Base-by-base conservation (phyloP, 306 rosid species). In the Argentina anserina region DNA sequence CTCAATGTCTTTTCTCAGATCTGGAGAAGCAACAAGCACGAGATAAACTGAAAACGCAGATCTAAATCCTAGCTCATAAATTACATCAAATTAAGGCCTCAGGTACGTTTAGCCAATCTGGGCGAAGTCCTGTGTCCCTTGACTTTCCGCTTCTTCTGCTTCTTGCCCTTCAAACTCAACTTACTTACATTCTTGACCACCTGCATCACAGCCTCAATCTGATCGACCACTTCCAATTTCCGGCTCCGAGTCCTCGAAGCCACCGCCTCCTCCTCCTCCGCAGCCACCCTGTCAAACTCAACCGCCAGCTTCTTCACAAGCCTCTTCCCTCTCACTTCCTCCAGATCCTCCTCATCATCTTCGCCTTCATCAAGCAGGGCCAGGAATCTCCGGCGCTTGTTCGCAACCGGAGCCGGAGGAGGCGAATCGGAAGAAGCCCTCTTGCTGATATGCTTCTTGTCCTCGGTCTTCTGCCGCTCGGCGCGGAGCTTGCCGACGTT, bases 261-360 rank as follows among this genome's bases (percentile, higher is more conserved):
- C 41, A 18, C 49, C 28, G 75, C n/a, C 34, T 67, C 83, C 2
- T 65, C 33, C 6, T 39, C 80, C 82, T 81, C 92, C 6, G 83
- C 91, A 3, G 96, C 95, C 3, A 91, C 96, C 41, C 78, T 85
- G 71, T 91, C 99, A 4, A 94, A 94, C 70, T 91, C 97, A 52
- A 85, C 99, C 0, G 79, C 90, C 1, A 91, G 87, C 73, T 88
- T 94, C 85, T 91, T 94, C 84, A 91, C 96, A 77, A 94, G 75
- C 67, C 88, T 73, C 45, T 76, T 79, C 52, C 80, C 81, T 18
- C 70, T 29, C 56, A 56, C 64, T 2, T 20, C 75, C 33, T 45
- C 66, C 3, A 17, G 15, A 1, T 58, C 76, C 0, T 55, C 65
- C 31, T 67, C 81, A 7, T 70, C 33, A 26, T 26, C 77, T 12